Conservation (phyloP, 1,139 yeast genomes). For the Protomyces inouyei region DNA sequence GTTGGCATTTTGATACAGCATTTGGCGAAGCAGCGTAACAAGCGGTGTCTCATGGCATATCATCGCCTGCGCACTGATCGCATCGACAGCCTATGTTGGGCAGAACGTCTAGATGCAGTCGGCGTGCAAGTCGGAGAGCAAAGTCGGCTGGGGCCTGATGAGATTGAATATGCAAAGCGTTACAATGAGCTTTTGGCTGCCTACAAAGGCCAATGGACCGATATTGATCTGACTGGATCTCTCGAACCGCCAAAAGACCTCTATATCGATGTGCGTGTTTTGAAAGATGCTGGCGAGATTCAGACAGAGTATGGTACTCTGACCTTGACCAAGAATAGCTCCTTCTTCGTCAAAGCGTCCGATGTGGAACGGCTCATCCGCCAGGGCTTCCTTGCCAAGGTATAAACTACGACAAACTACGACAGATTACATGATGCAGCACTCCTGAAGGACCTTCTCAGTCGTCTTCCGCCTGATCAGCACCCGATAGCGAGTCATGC, state of each 20-base stretch:
- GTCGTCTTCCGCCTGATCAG: background rate
- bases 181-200: conserved; percentile 69
- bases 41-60: conserved; percentile 81
- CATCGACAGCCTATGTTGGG: conserved; percentile 69
- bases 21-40: conserved; percentile 76
- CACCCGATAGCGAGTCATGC: background rate
- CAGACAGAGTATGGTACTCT: conserved; percentile 97
- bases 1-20: conserved; percentile 80
- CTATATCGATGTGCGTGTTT: conserved; percentile 86
- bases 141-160: conserved; percentile 57
- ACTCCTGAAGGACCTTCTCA: background rate
- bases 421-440: background rate
- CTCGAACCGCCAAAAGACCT: conserved; percentile 86
- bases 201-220: conserved; percentile 73
- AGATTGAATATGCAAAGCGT: conserved; percentile 68
- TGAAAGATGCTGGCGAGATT: conserved; percentile 93
- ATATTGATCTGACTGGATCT: conserved; percentile 82
- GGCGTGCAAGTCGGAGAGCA: conserved; percentile 30
- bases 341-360: conserved; percentile 85
- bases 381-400: conserved; percentile 65
- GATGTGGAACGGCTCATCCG: conserved; percentile 92
- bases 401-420: background rate
- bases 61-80: conserved; percentile 65
- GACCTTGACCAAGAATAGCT: conserved; percentile 90
- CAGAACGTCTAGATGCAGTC: conserved; percentile 8